Evolutionary conservation across 2,329 filamentous ascomycete genomes (phyloP).

Genomic region (Grosmannia serpens): DNA sequence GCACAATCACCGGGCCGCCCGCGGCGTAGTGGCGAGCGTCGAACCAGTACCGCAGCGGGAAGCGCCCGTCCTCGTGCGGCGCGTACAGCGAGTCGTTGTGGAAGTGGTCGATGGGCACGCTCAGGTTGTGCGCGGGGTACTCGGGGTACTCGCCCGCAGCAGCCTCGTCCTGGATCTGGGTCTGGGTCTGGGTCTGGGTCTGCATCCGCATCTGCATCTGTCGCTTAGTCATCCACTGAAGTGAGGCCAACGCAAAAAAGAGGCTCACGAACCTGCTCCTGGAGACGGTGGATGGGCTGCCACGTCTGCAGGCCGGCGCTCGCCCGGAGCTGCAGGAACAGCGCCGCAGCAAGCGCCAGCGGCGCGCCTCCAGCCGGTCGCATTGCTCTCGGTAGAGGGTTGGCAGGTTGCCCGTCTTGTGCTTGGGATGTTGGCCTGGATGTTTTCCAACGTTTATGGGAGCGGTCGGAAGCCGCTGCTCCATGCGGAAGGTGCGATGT

Average conservation of each 20-base stretch:
- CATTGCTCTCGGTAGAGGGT: neutral
- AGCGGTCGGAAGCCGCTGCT: too few relatives aligned
- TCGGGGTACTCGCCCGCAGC: neutral
- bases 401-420: neutral
- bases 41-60: slow-evolving; percentile 72
- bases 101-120: slow-evolving; percentile 64
- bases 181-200: too few relatives aligned
- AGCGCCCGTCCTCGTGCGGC: slow-evolving; percentile 59
- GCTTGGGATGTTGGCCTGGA: neutral
- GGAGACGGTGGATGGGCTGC: slow-evolving; percentile 8
- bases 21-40: slow-evolving; percentile 63
- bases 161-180: too few relatives aligned
- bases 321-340: neutral
- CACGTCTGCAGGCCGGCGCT: slow-evolving; percentile 4
- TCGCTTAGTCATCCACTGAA: too few relatives aligned
- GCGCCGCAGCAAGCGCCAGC: neutral
- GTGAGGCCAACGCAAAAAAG: neutral
- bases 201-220: too few relatives aligned
- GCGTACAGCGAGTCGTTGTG: slow-evolving; percentile 68
- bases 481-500: too few relatives aligned
- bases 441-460: too few relatives aligned
- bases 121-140: slow-evolving; percentile 29
- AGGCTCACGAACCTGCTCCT: neutral
- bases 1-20: slow-evolving; percentile 71
- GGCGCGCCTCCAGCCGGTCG: neutral